Evolutionary conservation across 331 rosid species (phyloP).

Genomic region (Acacia concinna): DNA sequence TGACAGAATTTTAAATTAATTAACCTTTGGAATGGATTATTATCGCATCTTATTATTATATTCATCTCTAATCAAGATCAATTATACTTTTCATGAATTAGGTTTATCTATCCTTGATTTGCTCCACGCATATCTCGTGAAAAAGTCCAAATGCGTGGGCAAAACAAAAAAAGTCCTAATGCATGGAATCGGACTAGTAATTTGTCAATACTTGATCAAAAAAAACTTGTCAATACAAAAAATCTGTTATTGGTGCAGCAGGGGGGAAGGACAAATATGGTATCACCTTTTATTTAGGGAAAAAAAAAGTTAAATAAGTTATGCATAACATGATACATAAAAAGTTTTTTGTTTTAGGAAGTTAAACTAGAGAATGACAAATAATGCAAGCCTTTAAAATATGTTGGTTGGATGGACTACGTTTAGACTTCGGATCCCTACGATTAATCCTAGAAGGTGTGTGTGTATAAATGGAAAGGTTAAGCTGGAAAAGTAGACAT

Average conservation of each 20-base stretch:
- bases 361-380: constrained; percentile 6
- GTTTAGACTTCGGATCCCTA: constrained; percentile 14
- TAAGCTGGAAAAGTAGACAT: too few species aligned
- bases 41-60: not conserved
- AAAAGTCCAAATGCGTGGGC: constrained; percentile 11
- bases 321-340: constrained; percentile 1
- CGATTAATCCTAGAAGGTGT: not conserved
- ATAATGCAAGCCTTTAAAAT: constrained; percentile 25
- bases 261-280: not conserved
- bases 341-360: constrained; percentile 5
- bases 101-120: not conserved
- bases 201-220: too few species aligned
- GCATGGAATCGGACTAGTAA: constrained; percentile 19
- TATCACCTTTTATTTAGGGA: not conserved
- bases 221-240: too few species aligned
- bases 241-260: not conserved
- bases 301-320: not conserved
- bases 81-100: not conserved
- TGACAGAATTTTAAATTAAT: too few species aligned
- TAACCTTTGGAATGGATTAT: not conserved
- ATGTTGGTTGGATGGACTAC: not conserved
- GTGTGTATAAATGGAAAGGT: too few species aligned
- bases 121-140: not conserved
- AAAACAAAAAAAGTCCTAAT: constrained; percentile 7
- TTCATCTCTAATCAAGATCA: not conserved